Base-by-base conservation (phyloP, 306 rosid species). In the Vigna mungo region DNA sequence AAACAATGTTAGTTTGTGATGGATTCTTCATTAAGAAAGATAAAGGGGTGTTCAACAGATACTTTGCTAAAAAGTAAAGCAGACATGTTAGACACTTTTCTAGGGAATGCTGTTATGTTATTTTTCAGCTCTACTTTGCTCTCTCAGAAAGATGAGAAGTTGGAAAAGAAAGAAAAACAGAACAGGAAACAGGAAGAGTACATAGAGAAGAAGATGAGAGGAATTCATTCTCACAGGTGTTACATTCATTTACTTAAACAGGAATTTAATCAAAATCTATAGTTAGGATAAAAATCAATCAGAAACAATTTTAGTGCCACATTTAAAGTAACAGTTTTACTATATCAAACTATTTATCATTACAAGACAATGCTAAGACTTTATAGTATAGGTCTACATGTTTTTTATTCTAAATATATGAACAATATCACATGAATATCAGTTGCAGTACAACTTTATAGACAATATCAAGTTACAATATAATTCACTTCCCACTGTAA, bases 401-500 rank as follows among this genome's bases (percentile, higher is more conserved):
- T 30, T 32, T 14, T 32, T 30, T 7, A 61, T 32, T 32, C 44
- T 15, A 37, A 27, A 27, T 12, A 12, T 1, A 58, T n/a, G 41
- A 82, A 59, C 46, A 59, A 59, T 58, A 66, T 56, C 15, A 51
- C 23, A 72, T 15, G 3, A 34, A 49, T 39, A 74, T 55, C 5
- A 5, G 18, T 74, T 13, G 20, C 55, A 17, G n/a, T 48, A 10
- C 17, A 44, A 67, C 27, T 70, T 41, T 48, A n/a, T n/a, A 30
- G 67, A 43, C 18, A 47, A 36, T 64, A 36, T 11, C 8, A 52
- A 13, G 59, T 39, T 23, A 65, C 66, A 60, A 52, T 53, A 43
- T 41, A 59, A 41, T 60, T 68, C 74, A 52, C 68, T 73, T 60
- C 68, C 61, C 56, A 54, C 27, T 39, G 51, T 30, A 15, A 17